Percentiles rank a stretch among this genome's conserved stretches.
phyloP scores from a whole-genome alignment of 768 basidiomycete genomes.

The Suillus subaureus region DNA sequence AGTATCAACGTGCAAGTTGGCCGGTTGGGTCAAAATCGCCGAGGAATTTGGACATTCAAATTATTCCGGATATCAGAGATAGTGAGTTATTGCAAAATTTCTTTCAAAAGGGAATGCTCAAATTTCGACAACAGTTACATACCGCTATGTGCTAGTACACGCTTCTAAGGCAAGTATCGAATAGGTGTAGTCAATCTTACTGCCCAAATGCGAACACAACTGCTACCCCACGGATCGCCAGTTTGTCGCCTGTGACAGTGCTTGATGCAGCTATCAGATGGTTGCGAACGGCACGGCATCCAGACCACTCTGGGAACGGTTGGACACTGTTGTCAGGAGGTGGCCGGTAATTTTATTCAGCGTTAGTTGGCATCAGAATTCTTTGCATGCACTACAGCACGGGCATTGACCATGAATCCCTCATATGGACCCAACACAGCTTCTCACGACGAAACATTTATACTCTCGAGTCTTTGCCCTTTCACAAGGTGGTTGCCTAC shows the following conservation, averaged over 20 bases:
- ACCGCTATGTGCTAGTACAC: neutral
- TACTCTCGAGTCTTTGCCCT: neutral
- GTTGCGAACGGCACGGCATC: neutral
- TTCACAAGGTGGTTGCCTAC: neutral
- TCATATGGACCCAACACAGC: neutral
- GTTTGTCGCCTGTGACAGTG: neutral
- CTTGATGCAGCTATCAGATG: neutral
- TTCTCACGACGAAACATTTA: neutral
- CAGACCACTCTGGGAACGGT: neutral
- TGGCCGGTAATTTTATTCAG: neutral
- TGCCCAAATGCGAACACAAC: neutral
- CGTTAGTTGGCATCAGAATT: neutral
- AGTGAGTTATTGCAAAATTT: neutral
- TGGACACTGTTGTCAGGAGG: neutral
- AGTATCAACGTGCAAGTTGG: neutral
- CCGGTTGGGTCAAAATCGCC: neutral
- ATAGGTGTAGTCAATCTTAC: neutral
- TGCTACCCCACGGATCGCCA: neutral
- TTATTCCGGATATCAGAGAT: neutral
- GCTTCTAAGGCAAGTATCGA: neutral
- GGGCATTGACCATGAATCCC: neutral
- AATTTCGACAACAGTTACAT: neutral
- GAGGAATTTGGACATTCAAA: neutral
- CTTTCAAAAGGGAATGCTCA: neutral
- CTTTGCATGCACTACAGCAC: neutral